These are phyloP conservation scores for Erucastrum elatum DNA, from an alignment of 345 rosid species.

Conservation along the genomic window DNA sequence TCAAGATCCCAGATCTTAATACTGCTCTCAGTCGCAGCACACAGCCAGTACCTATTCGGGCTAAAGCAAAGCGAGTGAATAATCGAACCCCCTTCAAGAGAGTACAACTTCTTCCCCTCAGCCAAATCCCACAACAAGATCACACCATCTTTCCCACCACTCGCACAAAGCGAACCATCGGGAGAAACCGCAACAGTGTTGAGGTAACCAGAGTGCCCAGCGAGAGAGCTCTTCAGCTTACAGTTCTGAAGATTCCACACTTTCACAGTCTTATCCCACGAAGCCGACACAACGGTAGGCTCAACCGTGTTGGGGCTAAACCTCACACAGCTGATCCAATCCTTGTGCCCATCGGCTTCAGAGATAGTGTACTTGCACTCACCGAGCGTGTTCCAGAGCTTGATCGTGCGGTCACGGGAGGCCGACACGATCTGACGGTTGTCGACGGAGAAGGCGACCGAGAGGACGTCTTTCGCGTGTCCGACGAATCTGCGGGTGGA, in stretches of 20 bases:
- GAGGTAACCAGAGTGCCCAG: conserved; percentile 68
- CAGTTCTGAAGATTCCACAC: conserved; percentile 87
- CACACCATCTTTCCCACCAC: conserved; percentile 77
- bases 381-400: conserved; percentile 93
- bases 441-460: conserved; percentile 90
- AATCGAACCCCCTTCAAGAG: conserved; percentile 66
- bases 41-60: conserved; percentile 89
- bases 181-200: conserved; percentile 82
- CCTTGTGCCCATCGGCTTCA: conserved; percentile 74
- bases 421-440: conserved; percentile 98
- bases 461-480: conserved; percentile 90
- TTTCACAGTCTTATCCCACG: conserved; percentile 77
- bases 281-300: conserved; percentile 89
- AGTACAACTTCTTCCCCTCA: conserved; percentile 74
- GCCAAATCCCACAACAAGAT: conserved; percentile 80
- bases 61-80: conserved; percentile 82
- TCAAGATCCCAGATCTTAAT: conserved; percentile 94
- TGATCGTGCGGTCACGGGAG: conserved; percentile 85
- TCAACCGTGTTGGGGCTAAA: conserved; percentile 77
- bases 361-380: conserved; percentile 97
- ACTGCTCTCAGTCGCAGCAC: conserved; percentile 81
- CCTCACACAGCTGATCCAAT: conserved; percentile 93
- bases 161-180: conserved; percentile 75
- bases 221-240: conserved; percentile 61
- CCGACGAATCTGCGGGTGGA: conserved; percentile 87